These are phyloP conservation scores for Rosa chinensis DNA, from an alignment of 306 rosid genomes.

Conservation along the genomic window DNA sequence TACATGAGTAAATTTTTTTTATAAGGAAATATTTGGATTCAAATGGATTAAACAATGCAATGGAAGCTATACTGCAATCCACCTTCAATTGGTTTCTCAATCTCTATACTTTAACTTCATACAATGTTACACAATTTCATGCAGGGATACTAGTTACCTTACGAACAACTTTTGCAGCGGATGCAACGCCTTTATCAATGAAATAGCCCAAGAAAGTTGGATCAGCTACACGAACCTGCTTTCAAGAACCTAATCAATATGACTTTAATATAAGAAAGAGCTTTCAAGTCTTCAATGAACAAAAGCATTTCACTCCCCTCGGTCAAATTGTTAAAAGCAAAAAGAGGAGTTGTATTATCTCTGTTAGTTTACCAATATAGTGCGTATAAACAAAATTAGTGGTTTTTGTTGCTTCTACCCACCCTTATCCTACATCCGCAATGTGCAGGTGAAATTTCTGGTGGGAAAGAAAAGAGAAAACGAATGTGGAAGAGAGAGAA, in stretches of 20 bases:
- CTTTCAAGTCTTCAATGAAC: neutral
- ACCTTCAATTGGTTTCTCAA: neutral
- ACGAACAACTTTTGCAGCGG: conserved; percentile 97
- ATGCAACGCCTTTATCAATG: conserved; percentile 90
- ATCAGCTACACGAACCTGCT: conserved; percentile 96
- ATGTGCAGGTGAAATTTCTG: neutral
- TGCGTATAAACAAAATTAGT: neutral
- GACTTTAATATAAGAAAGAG: conserved; percentile 16
- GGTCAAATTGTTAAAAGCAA: conserved; percentile 12
- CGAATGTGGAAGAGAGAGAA: neutral
- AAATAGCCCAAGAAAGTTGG: conserved; percentile 93
- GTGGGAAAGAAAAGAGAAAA: neutral
- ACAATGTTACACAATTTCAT: neutral
- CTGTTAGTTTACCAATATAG: neutral
- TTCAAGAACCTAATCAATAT: conserved; percentile 42
- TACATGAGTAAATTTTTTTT: neutral
- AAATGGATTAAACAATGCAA: neutral
- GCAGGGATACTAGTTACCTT: conserved; percentile 53
- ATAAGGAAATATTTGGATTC: neutral
- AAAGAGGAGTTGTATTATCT: neutral
- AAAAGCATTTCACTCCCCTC: conserved; percentile 1
- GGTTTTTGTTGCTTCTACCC: conserved; percentile 3
- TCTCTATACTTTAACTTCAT: neutral
- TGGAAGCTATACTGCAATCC: neutral
- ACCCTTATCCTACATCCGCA: neutral